Evolutionary conservation across 192 early-diverging fungal species (phyloP).

Genomic region (Geosiphon pyriformis): DNA sequence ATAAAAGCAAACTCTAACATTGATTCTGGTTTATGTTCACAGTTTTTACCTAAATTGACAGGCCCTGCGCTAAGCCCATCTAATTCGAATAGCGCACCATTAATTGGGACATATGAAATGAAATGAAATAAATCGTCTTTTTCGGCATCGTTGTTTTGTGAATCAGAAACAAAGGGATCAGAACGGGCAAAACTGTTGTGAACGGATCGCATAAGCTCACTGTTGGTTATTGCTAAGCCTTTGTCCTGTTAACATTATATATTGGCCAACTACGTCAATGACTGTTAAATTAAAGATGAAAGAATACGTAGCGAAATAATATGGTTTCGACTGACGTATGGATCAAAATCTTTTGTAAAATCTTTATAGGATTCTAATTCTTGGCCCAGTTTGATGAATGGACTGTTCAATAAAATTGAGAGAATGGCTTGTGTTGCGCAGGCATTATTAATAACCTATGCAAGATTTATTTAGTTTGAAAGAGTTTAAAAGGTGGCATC

Average conservation of each 20-base stretch:
- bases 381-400: conserved; percentile 64
- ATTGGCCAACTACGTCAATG: conserved; percentile 26
- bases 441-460: conserved; percentile 75
- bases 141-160: conserved; percentile 45
- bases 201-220: conserved; percentile 65
- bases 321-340: conserved; percentile 46
- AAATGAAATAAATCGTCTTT: conserved; percentile 78
- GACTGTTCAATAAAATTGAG: conserved; percentile 64
- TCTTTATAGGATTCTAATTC: conserved; percentile 61
- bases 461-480: neutral
- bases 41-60: conserved; percentile 45
- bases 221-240: conserved; percentile 74
- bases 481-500: neutral
- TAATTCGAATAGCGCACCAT: conserved; percentile 69
- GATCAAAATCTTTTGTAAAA: conserved; percentile 64
- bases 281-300: neutral
- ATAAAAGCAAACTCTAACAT: neutral
- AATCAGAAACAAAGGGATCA: conserved; percentile 71
- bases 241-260: too few relatives aligned
- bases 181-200: conserved; percentile 79
- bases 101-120: conserved; percentile 69
- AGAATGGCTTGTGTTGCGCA: conserved; percentile 85
- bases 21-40: neutral
- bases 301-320: neutral
- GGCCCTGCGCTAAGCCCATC: conserved; percentile 69